Conservation (phyloP, 306 rosid genomes). For the Mimosa pudica region DNA sequence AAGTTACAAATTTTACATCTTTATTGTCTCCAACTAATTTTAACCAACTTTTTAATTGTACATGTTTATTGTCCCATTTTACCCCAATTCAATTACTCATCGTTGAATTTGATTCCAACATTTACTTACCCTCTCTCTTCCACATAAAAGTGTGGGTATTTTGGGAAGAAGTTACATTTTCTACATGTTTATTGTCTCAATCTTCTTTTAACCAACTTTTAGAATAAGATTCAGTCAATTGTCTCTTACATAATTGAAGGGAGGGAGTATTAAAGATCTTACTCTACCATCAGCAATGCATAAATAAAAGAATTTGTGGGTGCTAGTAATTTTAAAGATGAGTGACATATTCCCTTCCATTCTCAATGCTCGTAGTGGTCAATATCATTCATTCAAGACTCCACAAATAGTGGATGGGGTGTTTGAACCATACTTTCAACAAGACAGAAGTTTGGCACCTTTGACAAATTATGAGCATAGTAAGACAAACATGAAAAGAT, state of each 20-base stretch:
- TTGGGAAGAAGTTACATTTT: background rate
- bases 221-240: too few species aligned
- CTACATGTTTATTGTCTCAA: background rate
- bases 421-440: background rate
- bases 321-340: background rate
- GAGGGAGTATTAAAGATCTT: background rate
- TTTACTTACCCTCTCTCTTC: background rate
- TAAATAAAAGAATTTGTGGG: background rate
- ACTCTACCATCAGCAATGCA: background rate
- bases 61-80: background rate
- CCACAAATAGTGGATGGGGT: background rate
- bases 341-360: slow-evolving; percentile 6
- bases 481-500: background rate
- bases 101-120: background rate
- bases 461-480: background rate
- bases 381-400: background rate
- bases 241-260: too few species aligned
- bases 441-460: background rate
- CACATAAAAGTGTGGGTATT: background rate
- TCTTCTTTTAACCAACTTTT: too few species aligned
- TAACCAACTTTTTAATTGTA: too few species aligned
- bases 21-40: too few species aligned
- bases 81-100: background rate
- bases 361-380: background rate
- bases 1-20: too few species aligned